Percentiles rank a stretch among this genome's conserved stretches.
Conservation (phyloP, 2,329 filamentous ascomycete genomes). For the Pezicula carpinea region DNA sequence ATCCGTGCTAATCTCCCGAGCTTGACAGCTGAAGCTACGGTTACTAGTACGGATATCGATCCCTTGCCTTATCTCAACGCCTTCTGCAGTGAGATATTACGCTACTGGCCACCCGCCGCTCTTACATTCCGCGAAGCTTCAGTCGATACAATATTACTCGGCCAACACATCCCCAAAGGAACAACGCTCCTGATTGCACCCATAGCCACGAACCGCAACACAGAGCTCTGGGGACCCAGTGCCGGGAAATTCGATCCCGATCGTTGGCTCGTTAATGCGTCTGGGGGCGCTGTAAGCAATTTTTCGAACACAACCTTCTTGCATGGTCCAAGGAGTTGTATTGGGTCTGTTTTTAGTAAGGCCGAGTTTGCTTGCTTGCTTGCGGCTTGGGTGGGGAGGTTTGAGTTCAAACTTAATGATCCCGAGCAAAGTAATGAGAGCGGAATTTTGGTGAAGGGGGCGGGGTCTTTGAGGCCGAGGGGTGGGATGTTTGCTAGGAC, state of each 20-base stretch:
- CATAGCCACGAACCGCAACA: conserved; percentile 64
- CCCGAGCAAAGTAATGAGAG: conserved; percentile 61
- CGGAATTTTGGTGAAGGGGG: conserved; percentile 62
- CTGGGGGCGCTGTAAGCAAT: conserved; percentile 68
- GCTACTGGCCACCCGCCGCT: conserved; percentile 65
- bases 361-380: conserved; percentile 82
- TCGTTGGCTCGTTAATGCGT: conserved; percentile 57
- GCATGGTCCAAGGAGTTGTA: conserved; percentile 81
- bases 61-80: conserved; percentile 71
- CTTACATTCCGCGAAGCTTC: conserved; percentile 60
- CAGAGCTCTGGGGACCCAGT: conserved; percentile 70
- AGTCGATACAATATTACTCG: conserved; percentile 58
- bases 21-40: conserved; percentile 28
- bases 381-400: conserved; percentile 71
- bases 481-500: conserved; percentile 68
- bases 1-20: conserved; percentile 30
- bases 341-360: conserved; percentile 75
- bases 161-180: conserved; percentile 60
- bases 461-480: conserved; percentile 67
- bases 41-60: conserved; percentile 56
- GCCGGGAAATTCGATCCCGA: conserved; percentile 75
- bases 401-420: conserved; percentile 56
- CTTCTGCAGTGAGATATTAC: conserved; percentile 69
- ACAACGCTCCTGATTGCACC: conserved; percentile 59
- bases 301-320: conserved; percentile 79